phyloP scores from a whole-genome alignment of 352 stramenopile genomes.

The Saprolegnia diclina region DNA sequence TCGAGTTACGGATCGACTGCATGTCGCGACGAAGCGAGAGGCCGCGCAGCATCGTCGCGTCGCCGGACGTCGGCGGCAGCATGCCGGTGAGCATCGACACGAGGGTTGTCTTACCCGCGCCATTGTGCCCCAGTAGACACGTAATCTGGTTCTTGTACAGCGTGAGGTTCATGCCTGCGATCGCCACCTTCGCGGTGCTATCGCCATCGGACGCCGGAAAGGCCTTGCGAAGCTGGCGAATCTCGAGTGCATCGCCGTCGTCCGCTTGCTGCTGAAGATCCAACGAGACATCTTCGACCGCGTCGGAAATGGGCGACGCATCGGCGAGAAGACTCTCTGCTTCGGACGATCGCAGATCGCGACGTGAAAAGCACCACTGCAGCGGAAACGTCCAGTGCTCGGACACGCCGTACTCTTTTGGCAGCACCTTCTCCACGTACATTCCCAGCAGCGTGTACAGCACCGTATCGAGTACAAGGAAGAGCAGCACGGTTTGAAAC shows the following conservation, averaged over 20 bases:
- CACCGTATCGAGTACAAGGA: slow-evolving; percentile 85
- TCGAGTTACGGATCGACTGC: slow-evolving; percentile 75
- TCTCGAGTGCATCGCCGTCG: slow-evolving; percentile 49
- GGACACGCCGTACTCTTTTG: slow-evolving; percentile 31
- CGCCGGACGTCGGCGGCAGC: slow-evolving; percentile 46
- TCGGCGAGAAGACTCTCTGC: slow-evolving; percentile 15
- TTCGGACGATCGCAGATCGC: neutral
- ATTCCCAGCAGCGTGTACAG: slow-evolving; percentile 77
- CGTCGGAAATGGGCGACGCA: slow-evolving; percentile 30
- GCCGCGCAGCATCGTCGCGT: slow-evolving; percentile 47
- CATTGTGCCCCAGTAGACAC: slow-evolving; percentile 93
- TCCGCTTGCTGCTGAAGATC: slow-evolving; percentile 45
- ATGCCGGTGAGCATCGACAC: slow-evolving; percentile 81
- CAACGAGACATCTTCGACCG: slow-evolving; percentile 12
- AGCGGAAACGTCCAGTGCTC: slow-evolving; percentile 86
- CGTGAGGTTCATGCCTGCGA: slow-evolving; percentile 74
- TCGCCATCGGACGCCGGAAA: slow-evolving; percentile 37
- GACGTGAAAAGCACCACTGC: slow-evolving; percentile 59
- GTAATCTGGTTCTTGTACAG: slow-evolving; percentile 94
- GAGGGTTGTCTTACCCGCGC: slow-evolving; percentile 87
- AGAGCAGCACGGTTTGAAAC: slow-evolving; percentile 49
- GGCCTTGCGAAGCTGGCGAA: slow-evolving; percentile 57
- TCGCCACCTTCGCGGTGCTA: slow-evolving; percentile 67
- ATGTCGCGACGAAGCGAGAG: slow-evolving; percentile 69
- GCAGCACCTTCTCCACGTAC: slow-evolving; percentile 55